phyloP scores from a whole-genome alignment of 192 early-diverging fungal genomes.

The Geranomyces variabilis region DNA sequence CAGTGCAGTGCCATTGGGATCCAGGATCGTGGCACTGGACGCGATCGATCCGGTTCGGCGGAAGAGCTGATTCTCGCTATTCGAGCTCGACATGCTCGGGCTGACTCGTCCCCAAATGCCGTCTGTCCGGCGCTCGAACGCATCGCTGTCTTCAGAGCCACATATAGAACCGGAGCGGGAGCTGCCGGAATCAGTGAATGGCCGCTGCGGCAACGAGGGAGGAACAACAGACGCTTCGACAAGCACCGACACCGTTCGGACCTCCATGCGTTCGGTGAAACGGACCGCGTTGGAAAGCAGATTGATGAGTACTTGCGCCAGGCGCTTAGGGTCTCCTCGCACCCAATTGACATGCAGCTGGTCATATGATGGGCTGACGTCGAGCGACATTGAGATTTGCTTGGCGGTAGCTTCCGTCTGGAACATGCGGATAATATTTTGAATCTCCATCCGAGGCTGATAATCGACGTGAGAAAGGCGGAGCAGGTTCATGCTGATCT shows the following conservation, averaged over 20 bases:
- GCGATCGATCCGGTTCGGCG: background rate
- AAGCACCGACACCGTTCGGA: background rate
- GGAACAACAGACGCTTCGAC: background rate
- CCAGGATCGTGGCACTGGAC: background rate
- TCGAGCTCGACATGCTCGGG: slow-evolving; percentile 10
- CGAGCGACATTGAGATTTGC: slow-evolving; percentile 44
- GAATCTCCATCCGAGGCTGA: slow-evolving; percentile 31
- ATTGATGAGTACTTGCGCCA: slow-evolving; percentile 47
- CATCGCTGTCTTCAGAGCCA: slow-evolving; percentile 1
- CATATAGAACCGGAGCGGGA: slow-evolving; percentile 2
- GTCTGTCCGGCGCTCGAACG: background rate
- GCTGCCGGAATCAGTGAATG: background rate
- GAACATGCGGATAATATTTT: slow-evolving; percentile 38
- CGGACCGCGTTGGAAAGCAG: slow-evolving; percentile 16
- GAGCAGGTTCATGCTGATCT: slow-evolving; percentile 46
- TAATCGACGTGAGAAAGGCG: slow-evolving; percentile 34
- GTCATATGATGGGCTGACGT: slow-evolving; percentile 45
- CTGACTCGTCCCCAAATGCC: slow-evolving; percentile 1
- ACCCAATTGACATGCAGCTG: slow-evolving; percentile 46
- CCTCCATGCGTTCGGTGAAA: slow-evolving; percentile 13
- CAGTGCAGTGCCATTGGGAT: background rate
- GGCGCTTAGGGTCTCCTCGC: slow-evolving; percentile 52
- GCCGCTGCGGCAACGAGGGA: background rate
- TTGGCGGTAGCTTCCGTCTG: slow-evolving; percentile 36
- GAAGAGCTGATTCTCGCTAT: background rate